These are phyloP conservation scores for Periconia digitata DNA, from an alignment of 2,329 filamentous ascomycete species.

Conservation along the genomic window DNA sequence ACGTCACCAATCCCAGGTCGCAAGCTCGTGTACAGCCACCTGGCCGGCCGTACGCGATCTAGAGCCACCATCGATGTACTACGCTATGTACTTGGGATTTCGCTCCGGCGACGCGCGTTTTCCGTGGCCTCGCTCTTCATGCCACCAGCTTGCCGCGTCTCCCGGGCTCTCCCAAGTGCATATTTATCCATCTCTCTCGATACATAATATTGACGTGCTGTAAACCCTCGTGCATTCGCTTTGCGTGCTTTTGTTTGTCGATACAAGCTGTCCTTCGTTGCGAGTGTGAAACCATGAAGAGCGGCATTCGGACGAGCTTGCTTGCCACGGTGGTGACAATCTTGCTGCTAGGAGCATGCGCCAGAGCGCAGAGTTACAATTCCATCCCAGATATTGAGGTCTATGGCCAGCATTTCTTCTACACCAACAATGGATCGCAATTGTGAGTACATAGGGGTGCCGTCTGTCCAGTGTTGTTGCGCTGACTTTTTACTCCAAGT, in stretches of 20 bases:
- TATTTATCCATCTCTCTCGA: background rate
- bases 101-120: background rate
- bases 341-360: conserved; percentile 10
- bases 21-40: no score
- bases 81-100: background rate
- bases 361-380: conserved; percentile 31
- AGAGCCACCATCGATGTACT: background rate
- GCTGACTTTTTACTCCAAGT: conserved; percentile 41
- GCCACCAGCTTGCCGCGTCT: background rate
- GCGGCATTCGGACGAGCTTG: conserved; percentile 4
- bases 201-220: background rate
- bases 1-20: no score
- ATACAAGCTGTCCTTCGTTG: conserved; percentile 3
- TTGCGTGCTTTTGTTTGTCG: background rate
- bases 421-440: conserved; percentile 75
- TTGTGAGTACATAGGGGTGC: conserved; percentile 46
- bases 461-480: background rate
- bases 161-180: background rate
- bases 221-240: no score
- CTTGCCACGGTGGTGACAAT: conserved; percentile 16
- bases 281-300: conserved; percentile 2
- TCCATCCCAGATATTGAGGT: conserved; percentile 34
- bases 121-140: background rate
- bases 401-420: conserved; percentile 85
- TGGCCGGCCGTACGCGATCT: no score